phyloP scores from a whole-genome alignment of 148 eudicot species.

The Vaccinium myrtillus region DNA sequence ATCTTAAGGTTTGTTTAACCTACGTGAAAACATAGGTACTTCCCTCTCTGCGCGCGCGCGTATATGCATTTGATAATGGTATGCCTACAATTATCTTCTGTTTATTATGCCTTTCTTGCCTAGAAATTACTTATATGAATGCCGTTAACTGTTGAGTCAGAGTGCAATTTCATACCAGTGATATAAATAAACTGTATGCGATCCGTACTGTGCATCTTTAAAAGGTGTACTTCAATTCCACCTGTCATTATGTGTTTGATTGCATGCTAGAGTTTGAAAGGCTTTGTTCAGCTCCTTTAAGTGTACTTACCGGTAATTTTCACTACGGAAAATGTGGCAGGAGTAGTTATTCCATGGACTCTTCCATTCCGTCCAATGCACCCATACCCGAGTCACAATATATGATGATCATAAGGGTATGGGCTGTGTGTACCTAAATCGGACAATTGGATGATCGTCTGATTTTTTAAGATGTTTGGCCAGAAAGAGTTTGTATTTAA shows the following conservation, averaged over 20 bases:
- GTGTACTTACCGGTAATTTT: not conserved
- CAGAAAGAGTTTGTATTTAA: not conserved
- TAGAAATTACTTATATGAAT: not conserved
- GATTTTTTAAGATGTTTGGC: not conserved
- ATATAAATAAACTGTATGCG: not conserved
- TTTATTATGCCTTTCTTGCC: not conserved
- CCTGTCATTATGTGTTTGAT: not conserved
- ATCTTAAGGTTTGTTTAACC: not conserved
- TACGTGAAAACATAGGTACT: not conserved
- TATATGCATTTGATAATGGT: too few species aligned
- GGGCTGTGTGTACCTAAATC: not conserved
- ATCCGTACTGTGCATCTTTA: not conserved
- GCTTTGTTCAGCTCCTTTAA: not conserved
- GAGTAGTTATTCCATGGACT: not conserved
- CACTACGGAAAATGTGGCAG: not conserved
- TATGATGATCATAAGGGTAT: not conserved
- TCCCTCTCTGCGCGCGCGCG: not conserved
- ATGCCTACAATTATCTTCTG: not conserved
- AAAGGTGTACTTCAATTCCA: conserved; percentile 8
- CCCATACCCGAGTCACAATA: not conserved
- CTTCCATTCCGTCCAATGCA: not conserved
- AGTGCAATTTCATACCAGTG: not conserved
- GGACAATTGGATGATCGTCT: not conserved
- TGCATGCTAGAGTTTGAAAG: not conserved
- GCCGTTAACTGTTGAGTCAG: not conserved